Percentiles rank a stretch among this genome's conserved stretches.
phyloP scores from a whole-genome alignment of 108 stramenopile genomes.

The Pseudonitzschia multistriata region DNA sequence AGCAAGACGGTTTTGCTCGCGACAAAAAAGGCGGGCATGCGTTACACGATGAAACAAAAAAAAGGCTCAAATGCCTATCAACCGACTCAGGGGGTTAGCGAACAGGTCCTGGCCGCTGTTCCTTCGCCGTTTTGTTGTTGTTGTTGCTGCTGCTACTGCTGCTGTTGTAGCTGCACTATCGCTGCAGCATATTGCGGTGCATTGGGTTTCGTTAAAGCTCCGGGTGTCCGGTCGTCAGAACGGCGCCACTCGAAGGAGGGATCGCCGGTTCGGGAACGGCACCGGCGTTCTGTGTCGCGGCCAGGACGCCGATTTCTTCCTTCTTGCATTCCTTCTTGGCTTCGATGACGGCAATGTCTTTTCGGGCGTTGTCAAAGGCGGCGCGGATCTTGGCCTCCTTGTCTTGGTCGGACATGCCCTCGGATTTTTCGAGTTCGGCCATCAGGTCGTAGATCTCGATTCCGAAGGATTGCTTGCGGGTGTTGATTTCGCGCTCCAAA shows the following conservation, averaged over 20 bases:
- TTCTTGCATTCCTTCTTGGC: slow-evolving; percentile 72
- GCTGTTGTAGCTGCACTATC: background rate
- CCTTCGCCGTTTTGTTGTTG: background rate
- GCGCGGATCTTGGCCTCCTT: slow-evolving; percentile 64
- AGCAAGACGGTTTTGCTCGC: background rate
- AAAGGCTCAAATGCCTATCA: background rate
- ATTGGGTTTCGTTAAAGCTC: slow-evolving; percentile 16
- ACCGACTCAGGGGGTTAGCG: background rate
- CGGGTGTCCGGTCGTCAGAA: slow-evolving; percentile 51
- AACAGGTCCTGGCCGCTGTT: background rate
- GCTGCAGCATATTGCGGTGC: background rate
- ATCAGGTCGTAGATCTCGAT: slow-evolving; percentile 82
- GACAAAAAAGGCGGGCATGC: background rate
- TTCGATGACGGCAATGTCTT: slow-evolving; percentile 66
- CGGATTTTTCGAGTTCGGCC: slow-evolving; percentile 49
- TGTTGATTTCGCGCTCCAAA: slow-evolving; percentile 88
- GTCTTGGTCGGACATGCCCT: slow-evolving; percentile 37
- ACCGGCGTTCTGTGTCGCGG: slow-evolving; percentile 23
- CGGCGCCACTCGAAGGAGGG: slow-evolving; percentile 60
- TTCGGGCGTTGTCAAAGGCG: slow-evolving; percentile 59
- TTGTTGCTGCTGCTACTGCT: background rate
- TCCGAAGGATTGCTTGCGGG: slow-evolving; percentile 79
- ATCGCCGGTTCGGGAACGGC: slow-evolving; percentile 29
- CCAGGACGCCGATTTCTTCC: slow-evolving; percentile 62
- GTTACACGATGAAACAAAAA: background rate